Base-by-base conservation (phyloP, 139 green algal species). In the Asterochloris erici region DNA sequence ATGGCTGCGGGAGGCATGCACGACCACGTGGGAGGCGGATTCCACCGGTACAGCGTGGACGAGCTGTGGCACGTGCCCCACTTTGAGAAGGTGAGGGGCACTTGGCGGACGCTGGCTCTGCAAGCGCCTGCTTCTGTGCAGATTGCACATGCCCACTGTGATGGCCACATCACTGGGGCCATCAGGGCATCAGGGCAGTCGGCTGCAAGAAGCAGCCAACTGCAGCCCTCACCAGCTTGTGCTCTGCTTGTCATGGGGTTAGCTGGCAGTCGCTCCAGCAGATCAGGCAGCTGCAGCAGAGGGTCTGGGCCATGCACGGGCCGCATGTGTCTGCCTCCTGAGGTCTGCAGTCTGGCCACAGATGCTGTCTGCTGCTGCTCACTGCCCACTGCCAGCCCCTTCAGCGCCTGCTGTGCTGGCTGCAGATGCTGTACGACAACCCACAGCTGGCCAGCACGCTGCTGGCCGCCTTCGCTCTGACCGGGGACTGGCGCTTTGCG, bases 11-110 rank as follows among this genome's bases (percentile, higher is more conserved):
- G 95, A 1, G 95, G 95, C 63, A 94, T 98, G 85, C 88, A 87
- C 24, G 95, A 98, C 82, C 93, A 97, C 24, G 69, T 98, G 26
- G 95, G 94, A 0, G 95, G 95, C 10, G 95, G 95, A 15, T 98
- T 98, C 86, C 77, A 82, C 69, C 29, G 82, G 38, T 85, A 85
- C 83, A 92, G 86, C 79, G 91, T 95, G 29, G 90, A 94, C 79
- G 90, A 94, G 85, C 81, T 84, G 63, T 92, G 88, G 86, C 93
- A 96, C 80, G 91, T 98, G 28, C 95, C 94, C 9, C 95, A 98
- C 74, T 98, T 98, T 89, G 95, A 98, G 83, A 98, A 98, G 38
- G 38, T 54, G 38, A 54, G 38, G 38, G 38, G 38, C 38, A 68
- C 38, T 6, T 54, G 38, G 24, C 13, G 1, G n/a, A 16, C 14